Evolutionary conservation across 352 stramenopile species (phyloP), one percentile per base, ranked within the genome.

Genomic region (Phytopythium litorale): DNA sequence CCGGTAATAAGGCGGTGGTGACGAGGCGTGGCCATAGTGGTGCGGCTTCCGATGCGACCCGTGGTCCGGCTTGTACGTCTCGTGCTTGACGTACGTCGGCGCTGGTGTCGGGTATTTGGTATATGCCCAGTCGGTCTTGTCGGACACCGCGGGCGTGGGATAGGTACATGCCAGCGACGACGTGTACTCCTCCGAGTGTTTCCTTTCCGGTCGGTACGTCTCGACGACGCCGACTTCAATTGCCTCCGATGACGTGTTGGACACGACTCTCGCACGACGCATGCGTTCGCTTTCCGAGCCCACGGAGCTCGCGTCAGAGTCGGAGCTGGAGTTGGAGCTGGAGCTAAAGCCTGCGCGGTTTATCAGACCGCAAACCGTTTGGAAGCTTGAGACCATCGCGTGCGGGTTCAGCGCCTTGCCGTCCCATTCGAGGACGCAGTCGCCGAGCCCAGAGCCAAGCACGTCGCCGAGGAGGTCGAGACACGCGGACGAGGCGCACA

Each of bases 341-440:
- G 23, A 32, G 25, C 48, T 15, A 5, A 13, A 32, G 8, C 35
- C 35, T 5, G 12, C 25, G 13, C 7, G 42, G 19, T 42, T 25
- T 5, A 45, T 9, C 50, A 19, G 7, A 3, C 12, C 52, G 21
- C 52, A 57, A 2, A 45, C 4, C 33, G 9, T 33, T 9, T 43
- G 30, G 19, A 57, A 45, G 9, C 35, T 37, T 5, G 32, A 46
- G 12, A 11, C 52, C 52, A 57, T 46, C 33, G 33, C 19, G 33
- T 21, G 32, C 52, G 32, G 52, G 32, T 57, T 57, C 1, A 57
- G 8, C 11, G 52, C 21, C 33, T 30, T 45, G 35, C 52, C 52
- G 21, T 32, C 30, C 52, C 52, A 57, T 19, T 46, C 21, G 52
- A 57, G 18, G 8, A n/a, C 28, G 35, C 52, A 57, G 52, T 57